Evolutionary conservation across 2,329 filamentous ascomycete species (phyloP).

Genomic region (Thielaviopsis euricoi): DNA sequence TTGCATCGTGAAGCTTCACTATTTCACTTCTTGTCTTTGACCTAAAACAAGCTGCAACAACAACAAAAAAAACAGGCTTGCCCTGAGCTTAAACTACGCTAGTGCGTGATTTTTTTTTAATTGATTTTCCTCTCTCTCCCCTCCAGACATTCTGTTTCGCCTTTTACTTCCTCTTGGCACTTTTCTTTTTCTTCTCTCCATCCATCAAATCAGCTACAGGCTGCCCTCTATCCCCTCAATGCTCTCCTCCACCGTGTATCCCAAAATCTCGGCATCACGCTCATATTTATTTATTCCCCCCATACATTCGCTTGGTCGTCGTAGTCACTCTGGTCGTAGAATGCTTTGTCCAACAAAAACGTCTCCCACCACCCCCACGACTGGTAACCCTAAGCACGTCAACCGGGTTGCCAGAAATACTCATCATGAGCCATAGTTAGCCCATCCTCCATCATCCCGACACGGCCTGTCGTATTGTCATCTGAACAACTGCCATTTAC

Average conservation of each 20-base stretch:
- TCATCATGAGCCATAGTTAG: neutral
- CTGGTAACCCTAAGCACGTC: no score
- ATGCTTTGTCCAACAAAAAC: neutral
- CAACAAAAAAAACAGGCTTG: no score
- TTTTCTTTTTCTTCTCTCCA: neutral
- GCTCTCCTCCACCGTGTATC: no score
- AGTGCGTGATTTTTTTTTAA: neutral
- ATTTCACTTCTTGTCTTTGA: slow-evolving; percentile 4
- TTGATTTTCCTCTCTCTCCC: neutral
- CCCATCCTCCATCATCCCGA: neutral
- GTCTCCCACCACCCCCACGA: no score
- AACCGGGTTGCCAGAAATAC: neutral
- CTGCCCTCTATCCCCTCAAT: no score
- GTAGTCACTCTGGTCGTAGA: neutral
- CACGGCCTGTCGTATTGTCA: neutral
- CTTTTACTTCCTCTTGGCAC: no score
- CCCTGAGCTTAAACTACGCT: neutral
- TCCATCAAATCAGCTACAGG: no score
- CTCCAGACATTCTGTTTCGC: no score
- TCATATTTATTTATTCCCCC: neutral
- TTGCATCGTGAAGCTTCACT: slow-evolving; percentile 7
- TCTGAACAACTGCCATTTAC: neutral
- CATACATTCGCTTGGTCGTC: neutral
- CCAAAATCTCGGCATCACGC: no score
- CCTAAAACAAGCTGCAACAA: neutral